A percentile compares a stretch with the other conserved stretches of the same genome.
phyloP scores from a whole-genome alignment of 2,329 filamentous ascomycete species.

The Cadophora sp. region DNA sequence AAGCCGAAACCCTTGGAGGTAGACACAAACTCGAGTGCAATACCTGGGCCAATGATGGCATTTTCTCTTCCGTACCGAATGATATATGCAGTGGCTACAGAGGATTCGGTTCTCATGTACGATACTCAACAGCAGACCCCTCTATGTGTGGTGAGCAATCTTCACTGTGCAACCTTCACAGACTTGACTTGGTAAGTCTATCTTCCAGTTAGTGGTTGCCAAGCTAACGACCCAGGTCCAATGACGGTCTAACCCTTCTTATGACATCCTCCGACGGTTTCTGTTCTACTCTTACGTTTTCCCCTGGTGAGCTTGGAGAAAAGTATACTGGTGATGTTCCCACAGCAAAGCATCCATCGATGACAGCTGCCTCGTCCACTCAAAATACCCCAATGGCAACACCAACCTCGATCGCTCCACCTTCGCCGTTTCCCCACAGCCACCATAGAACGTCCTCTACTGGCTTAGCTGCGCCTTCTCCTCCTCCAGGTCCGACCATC shows the following conservation, averaged over 20 bases:
- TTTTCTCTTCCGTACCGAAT: conserved; percentile 92
- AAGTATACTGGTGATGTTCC: conserved; percentile 74
- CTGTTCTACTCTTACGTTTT: conserved; percentile 89
- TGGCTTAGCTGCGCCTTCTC: conserved; percentile 63
- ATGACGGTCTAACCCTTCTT: conserved; percentile 78
- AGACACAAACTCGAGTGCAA: conserved; percentile 57
- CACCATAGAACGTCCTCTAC: conserved; percentile 65
- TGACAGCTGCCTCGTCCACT: conserved; percentile 55
- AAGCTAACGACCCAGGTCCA: conserved; percentile 62
- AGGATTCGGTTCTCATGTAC: conserved; percentile 93
- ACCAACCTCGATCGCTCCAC: conserved; percentile 69
- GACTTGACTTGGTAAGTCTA: conserved; percentile 86
- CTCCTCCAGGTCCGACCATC: conserved; percentile 58
- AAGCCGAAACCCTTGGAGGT: conserved; percentile 46
- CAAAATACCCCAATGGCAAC: conserved; percentile 76
- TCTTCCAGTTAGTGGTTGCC: conserved; percentile 25
- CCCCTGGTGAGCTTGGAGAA: conserved; percentile 83
- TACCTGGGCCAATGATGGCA: conserved; percentile 67
- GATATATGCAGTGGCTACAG: conserved; percentile 95
- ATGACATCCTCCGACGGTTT: conserved; percentile 99
- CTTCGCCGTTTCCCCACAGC: conserved; percentile 59
- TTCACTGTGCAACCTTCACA: conserved; percentile 97
- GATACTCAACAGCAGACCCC: conserved; percentile 97
- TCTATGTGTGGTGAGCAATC: conserved; percentile 91
- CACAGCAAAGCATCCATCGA: conserved; percentile 52